phyloP scores from a whole-genome alignment of 805 yeast species.

The Phaffomyces opuntiae region DNA sequence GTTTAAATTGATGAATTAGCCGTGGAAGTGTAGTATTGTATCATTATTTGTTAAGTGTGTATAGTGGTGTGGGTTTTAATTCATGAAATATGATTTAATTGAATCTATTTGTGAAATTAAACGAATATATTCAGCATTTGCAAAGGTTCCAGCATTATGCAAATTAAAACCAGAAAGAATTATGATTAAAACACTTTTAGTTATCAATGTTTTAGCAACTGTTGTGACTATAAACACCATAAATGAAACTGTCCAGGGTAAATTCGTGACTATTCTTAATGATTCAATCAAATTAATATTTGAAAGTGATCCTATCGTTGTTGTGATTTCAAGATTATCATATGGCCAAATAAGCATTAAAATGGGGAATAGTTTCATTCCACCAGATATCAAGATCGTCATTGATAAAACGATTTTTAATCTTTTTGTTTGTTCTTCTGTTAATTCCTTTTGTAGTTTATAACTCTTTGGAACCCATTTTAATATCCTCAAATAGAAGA shows the following conservation, averaged over 20 bases:
- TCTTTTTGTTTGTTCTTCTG: conserved; percentile 9
- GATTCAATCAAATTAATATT: conserved; percentile 63
- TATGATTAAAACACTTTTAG: conserved; percentile 12
- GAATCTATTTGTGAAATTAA: background rate
- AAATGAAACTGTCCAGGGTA: conserved; percentile 11
- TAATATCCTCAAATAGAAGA: conserved; percentile 16
- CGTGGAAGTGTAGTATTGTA: background rate
- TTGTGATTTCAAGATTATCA: conserved; percentile 64
- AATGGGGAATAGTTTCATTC: conserved; percentile 81
- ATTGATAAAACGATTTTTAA: conserved; percentile 44
- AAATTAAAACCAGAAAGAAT: conserved; percentile 9
- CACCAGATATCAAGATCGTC: conserved; percentile 68
- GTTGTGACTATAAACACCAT: conserved; percentile 9
- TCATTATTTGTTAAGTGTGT: background rate
- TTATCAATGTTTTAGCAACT: conserved; percentile 6
- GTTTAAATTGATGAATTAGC: too few species aligned
- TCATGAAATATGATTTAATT: background rate
- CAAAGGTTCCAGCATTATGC: conserved; percentile 37
- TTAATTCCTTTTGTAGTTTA: conserved; percentile 8
- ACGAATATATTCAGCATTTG: conserved; percentile 23
- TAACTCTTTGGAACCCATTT: conserved; percentile 24
- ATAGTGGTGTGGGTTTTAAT: background rate
- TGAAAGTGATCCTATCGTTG: conserved; percentile 53
- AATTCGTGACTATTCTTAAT: conserved; percentile 36
- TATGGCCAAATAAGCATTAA: conserved; percentile 96